These are phyloP conservation scores for Ammopiptanthus mongolicus DNA, from an alignment of 306 rosid genomes.

Conservation along the genomic window DNA sequence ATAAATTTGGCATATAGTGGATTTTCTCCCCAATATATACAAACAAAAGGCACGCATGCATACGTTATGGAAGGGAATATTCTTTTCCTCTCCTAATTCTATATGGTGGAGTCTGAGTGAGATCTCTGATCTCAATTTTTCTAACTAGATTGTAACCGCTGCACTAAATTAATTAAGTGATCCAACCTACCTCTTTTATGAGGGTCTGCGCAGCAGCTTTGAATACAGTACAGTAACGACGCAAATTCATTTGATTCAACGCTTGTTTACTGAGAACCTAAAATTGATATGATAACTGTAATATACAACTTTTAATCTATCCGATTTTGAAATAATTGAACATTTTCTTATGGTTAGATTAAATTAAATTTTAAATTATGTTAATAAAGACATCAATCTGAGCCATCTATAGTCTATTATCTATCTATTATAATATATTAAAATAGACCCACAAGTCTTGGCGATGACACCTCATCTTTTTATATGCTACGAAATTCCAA, in stretches of 20 bases:
- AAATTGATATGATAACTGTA: neutral
- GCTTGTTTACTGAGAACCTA: neutral
- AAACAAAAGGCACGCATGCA: neutral
- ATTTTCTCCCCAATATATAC: neutral
- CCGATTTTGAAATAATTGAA: neutral
- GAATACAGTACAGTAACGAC: neutral
- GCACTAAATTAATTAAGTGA: neutral
- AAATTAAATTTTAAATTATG: no score
- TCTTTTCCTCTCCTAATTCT: neutral
- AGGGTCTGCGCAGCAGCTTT: neutral
- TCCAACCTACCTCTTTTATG: neutral
- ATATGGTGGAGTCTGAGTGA: slow-evolving; percentile 1
- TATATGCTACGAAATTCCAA: no score
- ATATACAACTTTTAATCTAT: neutral
- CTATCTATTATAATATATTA: no score
- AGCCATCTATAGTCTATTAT: no score
- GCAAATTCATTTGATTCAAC: neutral
- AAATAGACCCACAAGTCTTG: no score
- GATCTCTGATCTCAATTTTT: neutral
- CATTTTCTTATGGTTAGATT: neutral
- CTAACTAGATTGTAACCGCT: neutral
- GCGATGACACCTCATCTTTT: no score
- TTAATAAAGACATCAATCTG: no score
- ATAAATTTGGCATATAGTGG: neutral
- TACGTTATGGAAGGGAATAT: neutral